These are phyloP conservation scores for Pseudogymnoascus sp. DNA, from an alignment of 2,329 filamentous ascomycete genomes.

Conservation along the genomic window DNA sequence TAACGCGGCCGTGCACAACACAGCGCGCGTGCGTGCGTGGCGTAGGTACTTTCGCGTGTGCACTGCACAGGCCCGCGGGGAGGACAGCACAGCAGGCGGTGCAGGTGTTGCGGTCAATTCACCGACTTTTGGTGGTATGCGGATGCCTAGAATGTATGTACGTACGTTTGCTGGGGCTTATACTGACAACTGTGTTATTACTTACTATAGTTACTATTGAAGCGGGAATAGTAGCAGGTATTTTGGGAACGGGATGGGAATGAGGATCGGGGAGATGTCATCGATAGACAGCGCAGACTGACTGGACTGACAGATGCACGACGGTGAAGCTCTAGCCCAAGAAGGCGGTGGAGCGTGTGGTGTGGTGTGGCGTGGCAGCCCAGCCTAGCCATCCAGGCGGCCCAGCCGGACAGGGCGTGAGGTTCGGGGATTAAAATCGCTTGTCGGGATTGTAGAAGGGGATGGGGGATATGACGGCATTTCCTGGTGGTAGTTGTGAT, in stretches of 20 bases:
- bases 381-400: background rate
- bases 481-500: background rate
- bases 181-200: no score
- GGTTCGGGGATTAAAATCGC: background rate
- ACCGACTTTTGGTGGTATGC: background rate
- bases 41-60: background rate
- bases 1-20: background rate
- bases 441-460: background rate
- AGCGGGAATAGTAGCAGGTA: no score
- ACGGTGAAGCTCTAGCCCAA: background rate
- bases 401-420: background rate
- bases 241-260: no score
- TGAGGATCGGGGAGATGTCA: background rate
- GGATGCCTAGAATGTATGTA: no score
- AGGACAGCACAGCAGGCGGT: background rate
- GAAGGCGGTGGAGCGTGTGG: background rate
- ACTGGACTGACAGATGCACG: background rate
- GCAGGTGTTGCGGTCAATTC: background rate
- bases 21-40: background rate
- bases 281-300: background rate
- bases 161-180: no score
- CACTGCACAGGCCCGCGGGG: background rate
- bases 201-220: no score
- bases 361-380: background rate
- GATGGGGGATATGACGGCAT: background rate